Evolutionary conservation across 1,284 basidiomycete genomes (phyloP), one percentile per base, ranked within the genome.

Genomic region (Fomitopsis schrenkii): DNA sequence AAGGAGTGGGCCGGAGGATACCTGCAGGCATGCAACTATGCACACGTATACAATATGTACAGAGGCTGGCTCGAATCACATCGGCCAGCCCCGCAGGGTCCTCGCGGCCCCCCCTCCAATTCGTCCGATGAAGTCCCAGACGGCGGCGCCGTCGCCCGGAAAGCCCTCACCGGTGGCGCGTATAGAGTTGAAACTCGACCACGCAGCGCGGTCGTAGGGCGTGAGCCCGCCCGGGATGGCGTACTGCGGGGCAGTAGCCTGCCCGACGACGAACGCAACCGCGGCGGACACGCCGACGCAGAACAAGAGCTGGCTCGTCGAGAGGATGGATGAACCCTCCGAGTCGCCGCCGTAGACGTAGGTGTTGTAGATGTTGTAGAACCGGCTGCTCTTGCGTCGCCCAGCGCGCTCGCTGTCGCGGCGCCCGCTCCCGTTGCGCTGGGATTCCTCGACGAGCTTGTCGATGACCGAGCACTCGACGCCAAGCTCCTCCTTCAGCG

Each of bases 361-460:
- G 14, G 89, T 91, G 74, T 91, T 91, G 74, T 92, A 91, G 71
- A 93, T 88, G 73, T 91, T 92, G 77, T 89, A 91, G 72, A 93
- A 91, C 48, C 84, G 79, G 58, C 77, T 80, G 63, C 65, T 66
- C 63, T 65, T 66, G 50, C 78, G 74, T 36, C 78, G 73, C 41
- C 57, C 73, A 61, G 46, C 61, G 60, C 62, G 42, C 61, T 74
- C 76, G 42, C 68, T 69, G 60, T 76, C 76, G 61, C 70, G 70
- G 63, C 60, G 77, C 62, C 59, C 73, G 61, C 70, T 68, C n/a
- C 76, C 73, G 5, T 73, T 76, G 64, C 76, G 79, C 17, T 73
- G 71, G 6, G 86, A 86, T 58, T 77, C 68, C 75, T 80, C 83
- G 62, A 93, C 75, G 60, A 88, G 77, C 70, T 87, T 84, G 72